A percentile compares a stretch with the other conserved stretches of the same genome.
Evolutionary conservation across 495 filamentous ascomycete species (phyloP).

Genomic region (Hypoxylon crocopeplum): DNA sequence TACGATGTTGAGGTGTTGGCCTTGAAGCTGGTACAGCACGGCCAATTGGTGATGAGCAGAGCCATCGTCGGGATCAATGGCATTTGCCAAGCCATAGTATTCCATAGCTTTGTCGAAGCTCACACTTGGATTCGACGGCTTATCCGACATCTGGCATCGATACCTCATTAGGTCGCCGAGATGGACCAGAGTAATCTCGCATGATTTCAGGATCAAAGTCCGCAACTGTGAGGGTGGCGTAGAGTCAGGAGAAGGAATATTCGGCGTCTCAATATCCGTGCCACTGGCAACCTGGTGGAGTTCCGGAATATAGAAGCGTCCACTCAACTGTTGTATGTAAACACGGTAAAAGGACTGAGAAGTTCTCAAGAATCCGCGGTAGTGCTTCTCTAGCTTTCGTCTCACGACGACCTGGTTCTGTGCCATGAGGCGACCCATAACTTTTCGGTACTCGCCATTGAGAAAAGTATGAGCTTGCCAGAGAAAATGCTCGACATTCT

Average conservation of each 20-base stretch:
- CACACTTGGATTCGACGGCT: constrained; percentile 39
- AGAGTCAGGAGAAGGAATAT: constrained; percentile 44
- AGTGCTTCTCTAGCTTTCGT: constrained; percentile 81
- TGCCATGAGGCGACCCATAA: constrained; percentile 50
- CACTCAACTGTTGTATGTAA: constrained; percentile 79
- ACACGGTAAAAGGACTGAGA: constrained; percentile 86
- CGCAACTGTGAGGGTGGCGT: constrained; percentile 56
- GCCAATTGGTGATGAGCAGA: constrained; percentile 87
- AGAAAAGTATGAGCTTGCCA: constrained; percentile 82
- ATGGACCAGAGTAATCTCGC: constrained; percentile 81
- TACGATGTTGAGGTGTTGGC: constrained; percentile 78
- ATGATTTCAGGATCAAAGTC: constrained; percentile 69
- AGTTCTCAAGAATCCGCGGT: constrained; percentile 82
- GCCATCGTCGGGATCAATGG: constrained; percentile 79
- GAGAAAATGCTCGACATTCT: constrained; percentile 70
- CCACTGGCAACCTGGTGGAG: constrained; percentile 73
- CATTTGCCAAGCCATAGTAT: constrained; percentile 83
- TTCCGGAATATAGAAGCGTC: constrained; percentile 74
- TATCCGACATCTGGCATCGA: constrained; percentile 69
- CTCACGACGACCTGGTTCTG: constrained; percentile 72
- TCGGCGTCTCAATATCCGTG: constrained; percentile 63
- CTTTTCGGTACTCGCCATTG: constrained; percentile 76
- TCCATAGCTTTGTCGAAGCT: constrained; percentile 78
- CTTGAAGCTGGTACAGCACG: constrained; percentile 77
- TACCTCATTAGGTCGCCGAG: constrained; percentile 94